Evolutionary conservation across 495 filamentous ascomycete genomes (phyloP), one percentile per base, ranked within the genome.

Genomic region (Daldinia vernicosa): DNA sequence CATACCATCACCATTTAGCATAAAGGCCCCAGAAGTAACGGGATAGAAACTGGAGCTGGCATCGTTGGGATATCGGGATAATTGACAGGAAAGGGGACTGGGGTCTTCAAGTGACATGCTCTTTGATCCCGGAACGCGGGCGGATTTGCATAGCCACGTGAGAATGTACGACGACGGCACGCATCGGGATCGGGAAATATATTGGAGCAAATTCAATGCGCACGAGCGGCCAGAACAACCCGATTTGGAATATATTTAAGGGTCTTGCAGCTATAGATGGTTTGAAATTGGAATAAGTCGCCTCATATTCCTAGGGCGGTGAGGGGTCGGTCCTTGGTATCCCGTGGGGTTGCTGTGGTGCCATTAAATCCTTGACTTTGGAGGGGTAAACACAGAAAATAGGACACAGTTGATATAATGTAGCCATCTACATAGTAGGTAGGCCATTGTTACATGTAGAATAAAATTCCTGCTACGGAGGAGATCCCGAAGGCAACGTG

Each of bases 321-420:
- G 43, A 47, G 43, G 43, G 43, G 43, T 47, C 19, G 43, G 43
- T 47, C 19, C 19, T 22, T 47, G 9, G 17, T 17, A 1, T 22
- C 19, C 43, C 43, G 43, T 19, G 43, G 43, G 43, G 43, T 47
- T 47, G 43, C 43, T 47, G 19, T 24, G 43, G 43, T 47, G 19
- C 43, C 43, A 47, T 47, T 22, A 19, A 24, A 22, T 22, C 43
- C 43, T 22, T 24, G 43, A 22, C 7, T 4, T 47, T 24, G 17
- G 43, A 47, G 43, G 43, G 43, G 43, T 47, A 47, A 47, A 47
- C 19, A 47, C 17, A 47, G 19, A 47, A 47, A 47, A 22, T 47
- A 47, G 5, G 9, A 9, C 22, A 47, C 8, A 17, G 17, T 45
- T 19, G 17, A 45, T 45, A 45, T 22, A 22, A 45, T 45, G 6